A percentile compares a stretch with the other conserved stretches of the same genome.
Evolutionary conservation across 352 stramenopile genomes (phyloP).

Genomic region (Hyaloperonospora arabidopsidis): DNA sequence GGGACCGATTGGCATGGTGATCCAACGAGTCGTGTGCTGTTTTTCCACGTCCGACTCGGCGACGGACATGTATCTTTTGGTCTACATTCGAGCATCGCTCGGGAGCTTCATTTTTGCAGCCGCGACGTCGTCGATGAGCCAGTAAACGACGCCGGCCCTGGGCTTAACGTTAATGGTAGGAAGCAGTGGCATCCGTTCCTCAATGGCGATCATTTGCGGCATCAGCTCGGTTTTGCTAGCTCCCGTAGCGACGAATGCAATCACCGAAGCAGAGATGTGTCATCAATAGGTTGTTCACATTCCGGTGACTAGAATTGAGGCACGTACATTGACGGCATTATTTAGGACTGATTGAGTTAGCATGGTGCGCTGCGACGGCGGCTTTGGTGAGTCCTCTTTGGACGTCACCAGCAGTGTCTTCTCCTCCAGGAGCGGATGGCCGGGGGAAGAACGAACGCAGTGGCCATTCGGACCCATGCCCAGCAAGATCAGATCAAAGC

Average conservation of each 20-base stretch:
- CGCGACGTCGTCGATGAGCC: no score
- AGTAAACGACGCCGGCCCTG: no score
- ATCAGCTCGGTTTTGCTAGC: slow-evolving; percentile 85
- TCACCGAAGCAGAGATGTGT: no score
- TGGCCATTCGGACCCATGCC: slow-evolving; percentile 97
- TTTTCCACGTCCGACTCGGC: no score
- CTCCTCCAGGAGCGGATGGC: slow-evolving; percentile 89
- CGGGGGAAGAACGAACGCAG: slow-evolving; percentile 96
- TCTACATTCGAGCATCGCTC: no score
- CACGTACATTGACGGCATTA: slow-evolving; percentile 71
- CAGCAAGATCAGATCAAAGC: slow-evolving; percentile 93
- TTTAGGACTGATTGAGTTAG: slow-evolving; percentile 95
- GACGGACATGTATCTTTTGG: no score
- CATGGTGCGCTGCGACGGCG: slow-evolving; percentile 93
- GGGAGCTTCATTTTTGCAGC: no score
- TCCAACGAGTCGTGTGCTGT: no score
- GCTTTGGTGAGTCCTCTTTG: slow-evolving; percentile 97
- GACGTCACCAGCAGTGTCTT: slow-evolving; percentile 77
- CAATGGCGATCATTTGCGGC: slow-evolving; percentile 64
- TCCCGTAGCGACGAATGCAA: slow-evolving; percentile 88
- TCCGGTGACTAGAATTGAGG: background rate
- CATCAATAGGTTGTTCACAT: background rate
- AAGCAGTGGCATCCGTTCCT: slow-evolving; percentile 51
- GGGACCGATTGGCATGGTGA: no score
- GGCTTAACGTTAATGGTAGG: slow-evolving; percentile 69